Evolutionary conservation across 805 yeast genomes (phyloP).

Genomic region (Saccharomycopsis oosterbeekiorum): DNA sequence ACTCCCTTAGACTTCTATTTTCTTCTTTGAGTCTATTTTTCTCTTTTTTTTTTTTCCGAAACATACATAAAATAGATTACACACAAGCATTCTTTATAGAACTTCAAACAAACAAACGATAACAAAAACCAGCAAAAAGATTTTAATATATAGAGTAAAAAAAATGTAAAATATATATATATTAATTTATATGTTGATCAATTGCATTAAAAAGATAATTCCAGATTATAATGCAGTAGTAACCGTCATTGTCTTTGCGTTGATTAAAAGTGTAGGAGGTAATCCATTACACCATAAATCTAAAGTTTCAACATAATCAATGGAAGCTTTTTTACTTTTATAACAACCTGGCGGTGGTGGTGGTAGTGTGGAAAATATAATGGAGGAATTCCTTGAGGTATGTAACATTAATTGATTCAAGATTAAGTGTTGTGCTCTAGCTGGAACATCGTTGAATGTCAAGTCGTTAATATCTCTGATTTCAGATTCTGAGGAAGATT

Average conservation of each 20-base stretch:
- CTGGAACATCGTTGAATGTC: conserved; percentile 81
- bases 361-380: conserved; percentile 84
- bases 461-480: conserved; percentile 28
- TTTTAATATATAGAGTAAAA: no score
- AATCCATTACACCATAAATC: conserved; percentile 73
- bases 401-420: conserved; percentile 75
- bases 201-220: neutral
- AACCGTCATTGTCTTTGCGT: conserved; percentile 92
- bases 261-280: conserved; percentile 75
- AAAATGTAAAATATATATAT: neutral
- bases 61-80: no score
- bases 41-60: no score
- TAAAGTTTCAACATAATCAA: conserved; percentile 65
- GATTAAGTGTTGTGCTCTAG: conserved; percentile 81
- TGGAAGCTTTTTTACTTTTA: conserved; percentile 52
- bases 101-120: no score
- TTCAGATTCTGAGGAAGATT: conserved; percentile 20
- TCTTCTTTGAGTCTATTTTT: no score
- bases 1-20: no score
- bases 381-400: conserved; percentile 53
- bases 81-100: no score
- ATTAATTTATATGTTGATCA: no score
- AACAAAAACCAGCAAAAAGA: no score
- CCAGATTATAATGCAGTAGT: conserved; percentile 66
- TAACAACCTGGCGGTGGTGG: conserved; percentile 82